Percentiles rank a stretch among this genome's conserved stretches.
phyloP scores from a whole-genome alignment of 306 rosid genomes.

The Hylodesmum podocarpum region DNA sequence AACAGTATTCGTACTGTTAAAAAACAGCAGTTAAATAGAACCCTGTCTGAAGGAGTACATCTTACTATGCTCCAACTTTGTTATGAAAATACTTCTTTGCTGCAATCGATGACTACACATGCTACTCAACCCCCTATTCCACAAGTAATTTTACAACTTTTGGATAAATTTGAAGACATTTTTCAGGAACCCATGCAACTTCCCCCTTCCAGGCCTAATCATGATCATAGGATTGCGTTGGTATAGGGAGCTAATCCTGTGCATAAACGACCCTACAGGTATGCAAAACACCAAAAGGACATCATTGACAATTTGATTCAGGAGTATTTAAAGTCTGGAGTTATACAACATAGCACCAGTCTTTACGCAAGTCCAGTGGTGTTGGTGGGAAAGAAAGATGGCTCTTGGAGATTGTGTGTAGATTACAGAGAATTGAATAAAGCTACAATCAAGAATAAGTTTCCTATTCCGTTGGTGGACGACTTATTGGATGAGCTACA shows the following conservation, averaged over 20 bases:
- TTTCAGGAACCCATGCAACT: not conserved
- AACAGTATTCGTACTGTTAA: not conserved
- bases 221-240: not conserved
- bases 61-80: not conserved
- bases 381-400: not conserved
- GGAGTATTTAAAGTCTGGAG: not conserved
- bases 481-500: not conserved
- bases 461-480: not conserved
- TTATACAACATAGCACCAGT: not conserved
- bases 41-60: not conserved
- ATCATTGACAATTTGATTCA: not conserved
- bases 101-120: not conserved
- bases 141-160: not conserved
- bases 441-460: not conserved
- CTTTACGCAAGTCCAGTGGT: not conserved
- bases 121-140: not conserved
- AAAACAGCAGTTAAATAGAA: not conserved
- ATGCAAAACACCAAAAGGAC: not conserved
- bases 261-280: not conserved
- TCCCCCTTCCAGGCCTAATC: not conserved
- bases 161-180: not conserved
- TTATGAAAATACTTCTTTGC: not conserved
- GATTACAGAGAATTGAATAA: not conserved
- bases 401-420: not conserved
- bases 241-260: not conserved